Evolutionary conservation across 257 asterid genomes (phyloP), one percentile per base, ranked within the genome.

Genomic region (Cruciata laevipes): DNA sequence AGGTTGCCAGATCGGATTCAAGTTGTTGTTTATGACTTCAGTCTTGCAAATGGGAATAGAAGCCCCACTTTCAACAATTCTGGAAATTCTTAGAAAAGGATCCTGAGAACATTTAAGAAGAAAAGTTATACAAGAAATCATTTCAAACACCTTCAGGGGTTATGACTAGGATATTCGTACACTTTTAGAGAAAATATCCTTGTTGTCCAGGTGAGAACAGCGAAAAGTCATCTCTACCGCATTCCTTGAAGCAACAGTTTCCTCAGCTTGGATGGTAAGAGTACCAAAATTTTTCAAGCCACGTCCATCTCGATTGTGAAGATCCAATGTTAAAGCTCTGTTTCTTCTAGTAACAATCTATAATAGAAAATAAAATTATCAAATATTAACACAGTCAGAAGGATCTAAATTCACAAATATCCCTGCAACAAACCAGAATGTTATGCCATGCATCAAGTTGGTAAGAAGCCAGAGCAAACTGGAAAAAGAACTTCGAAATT

Each of bases 31-130:
- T 77, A 86, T 83, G 72, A 81, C 92, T 79, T 90, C 92, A 2
- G 95, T 86, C 81, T 86, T 90, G 81, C 90, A 83, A 74, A 87
- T 83, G 44, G 92, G 95, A 75, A 86, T 73, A 57, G 62, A 80
- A 55, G 74, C 79, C 59, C 95, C 95, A 49, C 44, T 71, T 76
- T 90, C 97, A 70, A 75, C 72, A 55, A 73, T 63, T 77, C 89
- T 86, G 20, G 96, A 88, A 78, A 90, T 83, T 84, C 87, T 86
- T 67, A 90, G 81, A 77, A 89, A 89, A 61, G 96, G 96, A 73
- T 89, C 96, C 96, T 89, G 79, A 33, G 74, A 73, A 44, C 52
- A 69, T 61, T 35, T 66, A 72, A 35, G 13, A 24, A 72, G 44
- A 51, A 60, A 38, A 63, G 12, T 61, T 57, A 59, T 60, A 69